phyloP scores from a whole-genome alignment of 345 rosid species.

The Sonneratia caseolaris region DNA sequence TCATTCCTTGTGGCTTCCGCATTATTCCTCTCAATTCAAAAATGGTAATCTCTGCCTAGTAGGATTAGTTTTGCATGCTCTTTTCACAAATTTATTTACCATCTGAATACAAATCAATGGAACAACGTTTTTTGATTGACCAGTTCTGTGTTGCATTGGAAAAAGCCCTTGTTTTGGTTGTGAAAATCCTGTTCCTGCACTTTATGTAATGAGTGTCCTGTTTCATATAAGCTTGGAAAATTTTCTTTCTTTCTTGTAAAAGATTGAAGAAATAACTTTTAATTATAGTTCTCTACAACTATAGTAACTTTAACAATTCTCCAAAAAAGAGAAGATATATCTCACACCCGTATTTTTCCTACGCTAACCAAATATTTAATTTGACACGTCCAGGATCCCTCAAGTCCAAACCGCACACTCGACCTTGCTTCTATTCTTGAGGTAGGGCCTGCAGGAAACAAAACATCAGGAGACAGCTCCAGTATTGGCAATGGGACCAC shows the following conservation, averaged over 20 bases:
- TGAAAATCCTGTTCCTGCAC: too few relatives aligned
- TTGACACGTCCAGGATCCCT: constrained; percentile 42
- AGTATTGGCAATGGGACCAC: constrained; percentile 36
- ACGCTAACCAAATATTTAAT: neutral
- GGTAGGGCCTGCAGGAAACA: constrained; percentile 49
- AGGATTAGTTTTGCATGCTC: neutral
- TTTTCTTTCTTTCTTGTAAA: neutral
- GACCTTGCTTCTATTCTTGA: constrained; percentile 95
- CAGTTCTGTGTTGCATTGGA: too few relatives aligned
- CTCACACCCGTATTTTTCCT: neutral
- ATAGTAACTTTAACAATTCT: neutral
- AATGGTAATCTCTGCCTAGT: constrained; percentile 25
- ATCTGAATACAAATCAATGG: too few relatives aligned
- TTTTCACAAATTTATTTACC: neutral
- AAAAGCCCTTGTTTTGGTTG: too few relatives aligned
- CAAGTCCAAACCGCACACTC: constrained; percentile 87
- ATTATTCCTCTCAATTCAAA: constrained; percentile 85
- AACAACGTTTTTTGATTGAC: too few relatives aligned
- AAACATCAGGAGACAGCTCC: constrained; percentile 44
- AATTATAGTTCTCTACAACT: too few relatives aligned
- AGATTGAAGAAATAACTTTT: neutral
- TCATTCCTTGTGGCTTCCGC: constrained; percentile 93
- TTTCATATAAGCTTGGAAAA: neutral
- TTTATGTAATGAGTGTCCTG: neutral
- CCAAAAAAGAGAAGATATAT: neutral